These are phyloP conservation scores for Amphibolis antarctica DNA, from an alignment of 106 monocot genomes.

Conservation along the genomic window DNA sequence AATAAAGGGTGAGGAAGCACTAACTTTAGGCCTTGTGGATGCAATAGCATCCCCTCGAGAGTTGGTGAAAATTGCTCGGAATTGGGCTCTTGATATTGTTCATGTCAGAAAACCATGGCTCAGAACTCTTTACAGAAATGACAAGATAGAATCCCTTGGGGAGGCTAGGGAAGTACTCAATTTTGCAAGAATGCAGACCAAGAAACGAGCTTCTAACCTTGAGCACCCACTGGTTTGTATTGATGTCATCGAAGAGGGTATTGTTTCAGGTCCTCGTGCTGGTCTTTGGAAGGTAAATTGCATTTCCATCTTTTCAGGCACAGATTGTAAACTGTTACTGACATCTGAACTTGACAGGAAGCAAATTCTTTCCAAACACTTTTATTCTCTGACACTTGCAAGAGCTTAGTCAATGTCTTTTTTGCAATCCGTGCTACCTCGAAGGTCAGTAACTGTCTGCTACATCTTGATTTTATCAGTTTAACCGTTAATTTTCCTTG, in stretches of 20 bases:
- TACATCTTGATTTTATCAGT: neutral
- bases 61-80: constrained; percentile 55
- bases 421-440: constrained; percentile 81
- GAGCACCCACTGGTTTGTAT: constrained; percentile 73
- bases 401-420: constrained; percentile 78
- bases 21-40: constrained; percentile 72
- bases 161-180: constrained; percentile 86
- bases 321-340: neutral
- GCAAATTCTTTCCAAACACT: constrained; percentile 46
- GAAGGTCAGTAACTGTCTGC: constrained; percentile 77
- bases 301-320: neutral
- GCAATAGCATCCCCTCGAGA: constrained; percentile 57
- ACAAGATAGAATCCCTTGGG: constrained; percentile 73
- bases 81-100: constrained; percentile 76
- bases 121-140: constrained; percentile 74
- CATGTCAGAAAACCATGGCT: constrained; percentile 75
- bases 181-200: constrained; percentile 76
- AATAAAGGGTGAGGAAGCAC: constrained; percentile 73
- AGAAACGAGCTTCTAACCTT: constrained; percentile 65
- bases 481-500: neutral
- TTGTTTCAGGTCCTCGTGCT: constrained; percentile 74
- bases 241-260: constrained; percentile 88
- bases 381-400: constrained; percentile 63
- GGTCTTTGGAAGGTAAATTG: constrained; percentile 77
- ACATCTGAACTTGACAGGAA: constrained; percentile 39